phyloP scores from a whole-genome alignment of 2,329 filamentous ascomycete species.

The Apiospora marii region DNA sequence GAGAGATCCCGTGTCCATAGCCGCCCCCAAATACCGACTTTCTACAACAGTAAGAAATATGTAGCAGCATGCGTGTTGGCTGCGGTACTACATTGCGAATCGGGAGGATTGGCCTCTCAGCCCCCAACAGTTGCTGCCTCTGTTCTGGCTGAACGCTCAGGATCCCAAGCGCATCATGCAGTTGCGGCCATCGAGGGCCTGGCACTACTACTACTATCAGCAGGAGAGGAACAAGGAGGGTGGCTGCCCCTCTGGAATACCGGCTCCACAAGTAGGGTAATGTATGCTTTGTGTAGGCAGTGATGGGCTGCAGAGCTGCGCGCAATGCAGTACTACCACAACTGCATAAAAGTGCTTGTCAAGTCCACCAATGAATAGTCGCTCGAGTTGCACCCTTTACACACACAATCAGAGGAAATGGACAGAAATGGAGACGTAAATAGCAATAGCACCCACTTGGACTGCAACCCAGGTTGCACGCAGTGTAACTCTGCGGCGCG shows the following conservation, averaged over 20 bases:
- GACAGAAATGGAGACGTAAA: constrained; percentile 8
- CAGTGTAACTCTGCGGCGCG: constrained; percentile 24
- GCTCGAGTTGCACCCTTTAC: background rate
- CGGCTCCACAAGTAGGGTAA: too few relatives aligned
- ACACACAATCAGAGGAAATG: background rate
- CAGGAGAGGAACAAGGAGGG: background rate
- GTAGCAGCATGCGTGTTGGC: background rate
- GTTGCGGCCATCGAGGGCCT: background rate
- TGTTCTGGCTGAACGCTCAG: background rate
- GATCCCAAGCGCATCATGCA: background rate
- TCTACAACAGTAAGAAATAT: background rate
- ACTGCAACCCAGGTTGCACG: constrained; percentile 10
- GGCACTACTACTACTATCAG: background rate
- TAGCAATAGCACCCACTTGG: constrained; percentile 3
- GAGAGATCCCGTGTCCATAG: background rate
- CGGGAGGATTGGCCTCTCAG: background rate
- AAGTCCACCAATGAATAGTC: constrained; percentile 19
- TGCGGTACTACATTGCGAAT: constrained; percentile 1
- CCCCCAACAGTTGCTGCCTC: background rate
- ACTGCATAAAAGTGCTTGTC: constrained; percentile 16
- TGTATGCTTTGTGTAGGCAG: background rate
- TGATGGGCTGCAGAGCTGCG: background rate
- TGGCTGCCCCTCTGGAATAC: background rate
- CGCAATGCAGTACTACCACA: constrained; percentile 13
- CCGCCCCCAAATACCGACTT: constrained; percentile 3